Percentiles rank a stretch among this genome's conserved stretches.
These are phyloP conservation scores for Zygoascus flipseniorum DNA, from an alignment of 805 yeast genomes.

Conservation along the genomic window DNA sequence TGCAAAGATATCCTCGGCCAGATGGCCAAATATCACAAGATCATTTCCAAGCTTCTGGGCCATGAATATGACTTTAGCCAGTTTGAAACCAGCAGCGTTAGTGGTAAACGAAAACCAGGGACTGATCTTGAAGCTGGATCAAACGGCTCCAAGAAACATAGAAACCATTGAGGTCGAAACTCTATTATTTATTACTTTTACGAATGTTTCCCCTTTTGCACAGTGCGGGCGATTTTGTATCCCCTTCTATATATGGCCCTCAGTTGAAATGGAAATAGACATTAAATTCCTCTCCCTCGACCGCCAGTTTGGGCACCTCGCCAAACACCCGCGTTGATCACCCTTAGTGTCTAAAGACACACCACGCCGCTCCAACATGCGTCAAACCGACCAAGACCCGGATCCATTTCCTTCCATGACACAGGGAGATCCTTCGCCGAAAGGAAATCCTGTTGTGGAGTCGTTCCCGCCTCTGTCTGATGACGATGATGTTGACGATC, in stretches of 20 bases:
- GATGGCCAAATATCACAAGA: background rate
- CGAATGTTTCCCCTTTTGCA: too few species aligned
- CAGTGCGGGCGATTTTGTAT: too few species aligned
- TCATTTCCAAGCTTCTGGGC: background rate
- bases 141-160: background rate
- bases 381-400: too few species aligned
- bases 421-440: background rate
- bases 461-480: constrained; percentile 1
- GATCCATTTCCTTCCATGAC: background rate
- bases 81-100: background rate
- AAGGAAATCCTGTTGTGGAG: background rate
- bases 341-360: too few species aligned
- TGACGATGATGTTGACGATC: background rate
- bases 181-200: too few species aligned
- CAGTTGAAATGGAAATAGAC: too few species aligned
- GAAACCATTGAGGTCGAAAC: background rate
- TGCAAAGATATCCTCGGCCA: background rate
- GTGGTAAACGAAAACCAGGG: background rate
- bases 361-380: too few species aligned
- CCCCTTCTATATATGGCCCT: too few species aligned
- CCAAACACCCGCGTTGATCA: too few species aligned
- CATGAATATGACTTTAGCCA: background rate
- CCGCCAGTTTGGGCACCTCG: too few species aligned
- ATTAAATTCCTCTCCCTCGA: too few species aligned
- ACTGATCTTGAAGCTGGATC: background rate